These are phyloP conservation scores for Litsea cubeba DNA, from an alignment of 164 flowering plant species.

Conservation along the genomic window DNA sequence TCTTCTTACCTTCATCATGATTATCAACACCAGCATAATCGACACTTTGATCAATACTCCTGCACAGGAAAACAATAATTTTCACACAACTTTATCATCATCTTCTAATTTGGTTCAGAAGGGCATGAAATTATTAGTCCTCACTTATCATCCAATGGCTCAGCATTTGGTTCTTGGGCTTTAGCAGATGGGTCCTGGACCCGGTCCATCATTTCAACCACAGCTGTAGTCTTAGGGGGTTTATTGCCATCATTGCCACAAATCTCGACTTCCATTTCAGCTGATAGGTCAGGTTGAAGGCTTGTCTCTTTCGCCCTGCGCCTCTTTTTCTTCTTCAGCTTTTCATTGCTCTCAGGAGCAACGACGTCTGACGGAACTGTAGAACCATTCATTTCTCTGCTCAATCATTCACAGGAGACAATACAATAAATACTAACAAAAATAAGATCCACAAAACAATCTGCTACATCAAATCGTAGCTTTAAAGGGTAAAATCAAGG, in stretches of 20 bases:
- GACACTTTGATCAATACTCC: conserved; percentile 6
- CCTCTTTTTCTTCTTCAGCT: too few species aligned
- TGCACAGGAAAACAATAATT: not conserved
- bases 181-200: not conserved
- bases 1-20: conserved; percentile 22
- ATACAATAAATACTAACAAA: too few species aligned
- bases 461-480: not conserved
- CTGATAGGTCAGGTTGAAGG: not conserved
- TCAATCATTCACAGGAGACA: not conserved
- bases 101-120: too few species aligned
- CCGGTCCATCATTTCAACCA: too few species aligned
- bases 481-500: not conserved
- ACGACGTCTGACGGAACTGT: not conserved
- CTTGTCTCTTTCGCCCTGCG: not conserved
- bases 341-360: not conserved
- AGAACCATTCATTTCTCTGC: not conserved
- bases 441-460: not conserved
- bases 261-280: not conserved
- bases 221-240: too few species aligned
- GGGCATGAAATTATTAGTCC: too few species aligned
- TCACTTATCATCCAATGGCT: too few species aligned
- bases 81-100: too few species aligned
- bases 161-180: not conserved
- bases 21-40: conserved; percentile 18
- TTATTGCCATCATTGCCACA: too few species aligned